Evolutionary conservation across 805 yeast genomes (phyloP).

Genomic region (Yamadazyma ubonensis): DNA sequence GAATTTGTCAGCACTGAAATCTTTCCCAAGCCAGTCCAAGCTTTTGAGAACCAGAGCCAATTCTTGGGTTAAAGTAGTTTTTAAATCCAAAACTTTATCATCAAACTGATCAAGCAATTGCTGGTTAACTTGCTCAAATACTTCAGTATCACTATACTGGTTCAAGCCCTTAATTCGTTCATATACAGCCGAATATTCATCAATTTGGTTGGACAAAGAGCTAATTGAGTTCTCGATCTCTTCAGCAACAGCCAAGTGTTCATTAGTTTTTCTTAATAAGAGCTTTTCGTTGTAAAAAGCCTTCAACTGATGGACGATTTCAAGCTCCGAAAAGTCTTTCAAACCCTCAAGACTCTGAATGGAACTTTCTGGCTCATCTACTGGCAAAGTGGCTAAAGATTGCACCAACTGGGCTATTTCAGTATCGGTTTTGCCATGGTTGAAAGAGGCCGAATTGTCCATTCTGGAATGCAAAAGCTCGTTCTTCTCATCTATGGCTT

Average conservation of each 20-base stretch:
- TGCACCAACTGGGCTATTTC: slow-evolving; percentile 13
- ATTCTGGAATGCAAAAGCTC: slow-evolving; percentile 9
- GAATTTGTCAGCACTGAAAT: slow-evolving; percentile 9
- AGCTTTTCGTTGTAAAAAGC: slow-evolving; percentile 5
- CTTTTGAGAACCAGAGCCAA: slow-evolving; percentile 16
- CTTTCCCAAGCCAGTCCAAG: slow-evolving; percentile 25
- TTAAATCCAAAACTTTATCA: slow-evolving; percentile 10
- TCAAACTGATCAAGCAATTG: slow-evolving; percentile 9
- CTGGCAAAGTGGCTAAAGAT: background rate
- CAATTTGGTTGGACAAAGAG: background rate
- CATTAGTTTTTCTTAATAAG: slow-evolving; percentile 2
- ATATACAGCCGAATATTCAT: slow-evolving; percentile 1
- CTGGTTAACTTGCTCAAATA: background rate
- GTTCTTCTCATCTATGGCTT: slow-evolving; percentile 9
- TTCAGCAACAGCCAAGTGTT: slow-evolving; percentile 12
- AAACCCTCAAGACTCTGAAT: slow-evolving; percentile 14
- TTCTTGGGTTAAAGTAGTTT: slow-evolving; percentile 12
- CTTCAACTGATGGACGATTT: slow-evolving; percentile 17
- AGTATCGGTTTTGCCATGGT: slow-evolving; percentile 14
- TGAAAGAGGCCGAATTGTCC: slow-evolving; percentile 7
- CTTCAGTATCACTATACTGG: background rate
- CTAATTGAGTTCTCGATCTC: slow-evolving; percentile 3
- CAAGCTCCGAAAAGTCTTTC: slow-evolving; percentile 17
- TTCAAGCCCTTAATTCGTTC: slow-evolving; percentile 11
- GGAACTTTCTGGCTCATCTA: slow-evolving; percentile 1